phyloP scores from a whole-genome alignment of 2,329 filamentous ascomycete genomes.

The Talaromyces pinophilus region DNA sequence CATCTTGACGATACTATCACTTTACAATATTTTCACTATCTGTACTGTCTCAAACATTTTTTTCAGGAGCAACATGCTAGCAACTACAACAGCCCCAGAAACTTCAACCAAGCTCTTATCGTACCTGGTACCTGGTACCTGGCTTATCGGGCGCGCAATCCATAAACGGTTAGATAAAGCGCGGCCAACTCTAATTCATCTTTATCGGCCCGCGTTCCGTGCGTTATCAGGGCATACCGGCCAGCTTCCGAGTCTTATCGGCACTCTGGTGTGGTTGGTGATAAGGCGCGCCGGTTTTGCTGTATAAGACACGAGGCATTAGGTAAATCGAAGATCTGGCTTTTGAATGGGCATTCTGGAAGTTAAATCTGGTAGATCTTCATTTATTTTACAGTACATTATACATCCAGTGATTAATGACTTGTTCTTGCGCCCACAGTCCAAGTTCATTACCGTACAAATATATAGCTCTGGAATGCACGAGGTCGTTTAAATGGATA shows the following conservation, averaged over 20 bases:
- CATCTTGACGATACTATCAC: neutral
- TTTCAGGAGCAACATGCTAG: neutral
- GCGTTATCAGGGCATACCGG: neutral
- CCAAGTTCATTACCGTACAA: too few relatives aligned
- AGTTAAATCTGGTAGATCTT: too few relatives aligned
- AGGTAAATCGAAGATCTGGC: neutral
- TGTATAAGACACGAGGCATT: neutral
- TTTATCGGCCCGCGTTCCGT: neutral
- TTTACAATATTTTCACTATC: neutral
- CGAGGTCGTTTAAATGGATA: too few relatives aligned
- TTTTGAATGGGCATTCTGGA: too few relatives aligned
- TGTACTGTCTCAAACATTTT: neutral
- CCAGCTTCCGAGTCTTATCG: neutral
- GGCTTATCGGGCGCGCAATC: neutral
- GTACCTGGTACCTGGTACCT: neutral
- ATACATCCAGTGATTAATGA: too few relatives aligned
- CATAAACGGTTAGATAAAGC: neutral
- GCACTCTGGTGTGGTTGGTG: neutral
- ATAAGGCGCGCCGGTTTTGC: neutral
- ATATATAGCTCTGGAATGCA: too few relatives aligned
- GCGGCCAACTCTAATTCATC: neutral
- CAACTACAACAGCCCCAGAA: neutral
- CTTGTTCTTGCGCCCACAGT: too few relatives aligned
- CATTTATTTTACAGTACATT: too few relatives aligned
- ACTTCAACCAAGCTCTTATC: neutral